Percentiles rank a stretch among this genome's conserved stretches.
Conservation (phyloP, 495 filamentous ascomycete genomes). For the Talaromyces thailandensis region DNA sequence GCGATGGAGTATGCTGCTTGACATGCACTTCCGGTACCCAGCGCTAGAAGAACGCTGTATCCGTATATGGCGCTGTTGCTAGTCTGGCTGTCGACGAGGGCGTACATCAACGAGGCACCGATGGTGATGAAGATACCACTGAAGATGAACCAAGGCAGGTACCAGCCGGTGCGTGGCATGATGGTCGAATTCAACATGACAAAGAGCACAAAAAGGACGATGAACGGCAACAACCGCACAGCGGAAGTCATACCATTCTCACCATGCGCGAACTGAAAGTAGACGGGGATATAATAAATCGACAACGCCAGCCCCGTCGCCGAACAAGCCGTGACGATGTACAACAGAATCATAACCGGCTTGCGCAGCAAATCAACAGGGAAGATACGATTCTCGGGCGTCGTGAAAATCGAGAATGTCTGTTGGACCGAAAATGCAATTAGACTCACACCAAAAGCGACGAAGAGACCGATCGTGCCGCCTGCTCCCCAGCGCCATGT, state of each 20-base stretch:
- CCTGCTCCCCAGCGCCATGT: slow-evolving; percentile 43
- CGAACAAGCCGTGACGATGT: neutral
- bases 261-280: slow-evolving; percentile 36
- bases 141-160: slow-evolving; percentile 45
- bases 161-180: slow-evolving; percentile 27
- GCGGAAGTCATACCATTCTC: slow-evolving; percentile 26
- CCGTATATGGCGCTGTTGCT: slow-evolving; percentile 37
- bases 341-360: slow-evolving; percentile 14
- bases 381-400: slow-evolving; percentile 36
- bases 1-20: slow-evolving; percentile 44
- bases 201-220: slow-evolving; percentile 23
- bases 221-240: slow-evolving; percentile 24
- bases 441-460: slow-evolving; percentile 42
- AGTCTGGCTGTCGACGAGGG: slow-evolving; percentile 19
- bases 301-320: slow-evolving; percentile 21
- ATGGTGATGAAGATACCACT: slow-evolving; percentile 34
- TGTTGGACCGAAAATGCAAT: slow-evolving; percentile 43
- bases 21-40: slow-evolving; percentile 40
- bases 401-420: slow-evolving; percentile 41
- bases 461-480: slow-evolving; percentile 44
- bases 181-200: slow-evolving; percentile 15
- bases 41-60: slow-evolving; percentile 35
- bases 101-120: slow-evolving; percentile 40
- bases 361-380: slow-evolving; percentile 41
- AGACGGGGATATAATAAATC: slow-evolving; percentile 45